Evolutionary conservation across 2,329 filamentous ascomycete species (phyloP).

Genomic region (Paraconiothyrium sp.): DNA sequence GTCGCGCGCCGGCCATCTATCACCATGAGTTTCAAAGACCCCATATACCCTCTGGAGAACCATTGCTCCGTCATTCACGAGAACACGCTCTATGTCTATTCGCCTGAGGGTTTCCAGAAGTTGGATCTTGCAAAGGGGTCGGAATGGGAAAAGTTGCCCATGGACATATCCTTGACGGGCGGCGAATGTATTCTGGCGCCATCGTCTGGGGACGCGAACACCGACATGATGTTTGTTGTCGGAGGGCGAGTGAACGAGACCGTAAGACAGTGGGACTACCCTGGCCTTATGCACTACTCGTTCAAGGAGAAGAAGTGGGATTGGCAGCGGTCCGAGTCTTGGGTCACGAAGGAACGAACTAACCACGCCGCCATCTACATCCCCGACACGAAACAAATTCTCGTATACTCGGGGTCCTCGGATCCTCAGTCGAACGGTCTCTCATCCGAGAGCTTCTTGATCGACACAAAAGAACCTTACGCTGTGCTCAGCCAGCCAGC

Average conservation of each 20-base stretch:
- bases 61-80: conserved; percentile 84
- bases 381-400: conserved; percentile 72
- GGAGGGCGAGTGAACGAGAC: conserved; percentile 67
- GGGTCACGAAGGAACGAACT: conserved; percentile 72
- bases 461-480: conserved; percentile 73
- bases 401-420: conserved; percentile 80
- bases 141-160: conserved; percentile 73
- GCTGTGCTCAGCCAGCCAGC: conserved; percentile 62
- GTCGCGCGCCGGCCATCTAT: conserved; percentile 16
- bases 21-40: conserved; percentile 76
- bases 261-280: conserved; percentile 62
- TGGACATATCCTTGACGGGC: conserved; percentile 76
- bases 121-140: conserved; percentile 74
- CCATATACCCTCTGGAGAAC: conserved; percentile 73
- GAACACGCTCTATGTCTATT: conserved; percentile 86
- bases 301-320: conserved; percentile 68
- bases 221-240: conserved; percentile 79
- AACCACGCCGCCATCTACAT: conserved; percentile 82
- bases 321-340: conserved; percentile 59
- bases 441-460: conserved; percentile 79
- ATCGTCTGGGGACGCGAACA: conserved; percentile 64
- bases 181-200: conserved; percentile 79
- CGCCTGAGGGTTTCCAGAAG: conserved; percentile 77
- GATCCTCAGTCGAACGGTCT: conserved; percentile 65
- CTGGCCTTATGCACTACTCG: conserved; percentile 77